These are phyloP conservation scores for Brassica rapa DNA, from an alignment of 345 rosid species.

Conservation along the genomic window DNA sequence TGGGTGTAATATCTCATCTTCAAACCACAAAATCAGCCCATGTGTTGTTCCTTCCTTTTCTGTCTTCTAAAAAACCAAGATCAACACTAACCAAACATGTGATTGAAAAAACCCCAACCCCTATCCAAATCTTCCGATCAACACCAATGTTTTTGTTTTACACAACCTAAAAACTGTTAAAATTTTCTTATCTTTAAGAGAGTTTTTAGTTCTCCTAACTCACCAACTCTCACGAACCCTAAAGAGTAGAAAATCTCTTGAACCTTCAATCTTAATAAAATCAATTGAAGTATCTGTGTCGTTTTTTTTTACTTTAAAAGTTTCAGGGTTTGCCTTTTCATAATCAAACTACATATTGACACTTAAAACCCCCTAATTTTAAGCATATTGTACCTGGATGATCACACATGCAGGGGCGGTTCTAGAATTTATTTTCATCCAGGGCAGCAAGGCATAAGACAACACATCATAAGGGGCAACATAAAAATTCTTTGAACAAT, in stretches of 20 bases:
- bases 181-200: not conserved
- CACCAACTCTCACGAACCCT: not conserved
- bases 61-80: not conserved
- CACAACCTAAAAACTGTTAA: not conserved
- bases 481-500: too few species aligned
- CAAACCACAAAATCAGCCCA: not conserved
- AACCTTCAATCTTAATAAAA: not conserved
- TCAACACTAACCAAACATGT: not conserved
- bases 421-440: too few species aligned
- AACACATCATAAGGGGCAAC: too few species aligned
- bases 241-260: not conserved
- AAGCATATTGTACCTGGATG: too few species aligned
- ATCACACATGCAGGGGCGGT: too few species aligned
- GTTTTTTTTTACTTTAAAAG: too few species aligned
- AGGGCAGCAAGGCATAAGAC: too few species aligned
- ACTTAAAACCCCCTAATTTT: too few species aligned
- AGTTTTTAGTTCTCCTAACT: not conserved
- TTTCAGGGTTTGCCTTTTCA: not conserved
- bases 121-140: not conserved
- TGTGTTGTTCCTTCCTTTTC: not conserved
- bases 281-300: not conserved
- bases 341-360: not conserved
- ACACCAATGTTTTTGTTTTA: not conserved
- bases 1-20: not conserved
- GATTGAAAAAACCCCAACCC: not conserved